phyloP scores from a whole-genome alignment of 75 land plant genomes.

The Chamaecyparis obtusa region DNA sequence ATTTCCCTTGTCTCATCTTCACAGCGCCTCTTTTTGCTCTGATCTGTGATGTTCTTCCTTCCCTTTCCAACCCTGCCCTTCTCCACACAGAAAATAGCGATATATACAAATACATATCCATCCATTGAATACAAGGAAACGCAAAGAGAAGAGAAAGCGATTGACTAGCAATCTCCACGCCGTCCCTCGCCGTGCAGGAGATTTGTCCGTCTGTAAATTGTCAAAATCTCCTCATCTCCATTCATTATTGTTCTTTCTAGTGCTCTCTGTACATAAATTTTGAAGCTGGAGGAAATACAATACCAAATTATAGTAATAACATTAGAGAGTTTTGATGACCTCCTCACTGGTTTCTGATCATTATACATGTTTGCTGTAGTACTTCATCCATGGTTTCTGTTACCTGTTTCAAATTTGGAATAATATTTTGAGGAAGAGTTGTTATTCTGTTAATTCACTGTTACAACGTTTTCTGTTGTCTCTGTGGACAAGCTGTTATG shows the following conservation, averaged over 20 bases:
- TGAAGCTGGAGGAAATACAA: not conserved
- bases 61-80: not conserved
- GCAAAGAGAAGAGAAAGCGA: not conserved
- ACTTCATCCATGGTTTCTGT: too few species aligned
- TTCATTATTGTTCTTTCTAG: slow-evolving; percentile 4
- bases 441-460: too few species aligned
- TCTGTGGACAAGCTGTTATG: too few species aligned
- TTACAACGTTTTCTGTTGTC: too few species aligned
- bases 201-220: not conserved
- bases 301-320: not conserved
- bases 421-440: too few species aligned
- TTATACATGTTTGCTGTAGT: too few species aligned
- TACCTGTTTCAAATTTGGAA: too few species aligned
- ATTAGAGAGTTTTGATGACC: too few species aligned
- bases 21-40: not conserved
- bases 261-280: not conserved
- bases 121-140: slow-evolving; percentile 1
- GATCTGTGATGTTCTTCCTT: not conserved
- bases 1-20: not conserved
- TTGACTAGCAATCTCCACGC: not conserved
- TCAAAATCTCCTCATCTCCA: not conserved
- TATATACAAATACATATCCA: not conserved
- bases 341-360: too few species aligned
- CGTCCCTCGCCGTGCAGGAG: not conserved
- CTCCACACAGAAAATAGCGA: not conserved